Conservation (phyloP, 495 filamentous ascomycete genomes). For the Xylaria acuta region DNA sequence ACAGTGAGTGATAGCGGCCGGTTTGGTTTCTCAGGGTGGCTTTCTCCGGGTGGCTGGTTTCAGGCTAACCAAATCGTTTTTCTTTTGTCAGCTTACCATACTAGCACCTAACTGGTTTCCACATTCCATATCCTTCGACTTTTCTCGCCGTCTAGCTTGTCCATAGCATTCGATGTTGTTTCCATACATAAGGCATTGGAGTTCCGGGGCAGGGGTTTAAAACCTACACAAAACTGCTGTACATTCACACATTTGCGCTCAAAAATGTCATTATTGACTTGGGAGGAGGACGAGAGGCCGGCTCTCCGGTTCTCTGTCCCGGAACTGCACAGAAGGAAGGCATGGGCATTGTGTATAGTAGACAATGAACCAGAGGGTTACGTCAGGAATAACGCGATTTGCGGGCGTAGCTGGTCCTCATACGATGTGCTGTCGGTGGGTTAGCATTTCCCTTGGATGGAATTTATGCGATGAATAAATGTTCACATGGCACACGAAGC, state of each 20-base stretch:
- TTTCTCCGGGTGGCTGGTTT: background rate
- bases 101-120: background rate
- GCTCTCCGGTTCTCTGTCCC: background rate
- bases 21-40: background rate
- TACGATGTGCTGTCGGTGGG: background rate
- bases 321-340: background rate
- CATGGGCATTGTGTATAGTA: conserved; percentile 14
- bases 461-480: conserved; percentile 16
- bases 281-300: background rate
- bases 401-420: background rate
- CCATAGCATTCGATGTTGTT: conserved; percentile 21
- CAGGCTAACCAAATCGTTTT: conserved; percentile 7
- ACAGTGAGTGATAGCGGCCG: background rate
- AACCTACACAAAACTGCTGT: conserved; percentile 23
- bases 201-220: conserved; percentile 17
- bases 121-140: background rate
- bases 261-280: conserved; percentile 8
- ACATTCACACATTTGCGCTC: conserved; percentile 7
- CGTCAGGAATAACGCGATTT: background rate
- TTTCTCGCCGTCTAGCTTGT: conserved; percentile 21
- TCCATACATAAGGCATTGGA: conserved; percentile 20
- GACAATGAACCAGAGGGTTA: conserved; percentile 4
- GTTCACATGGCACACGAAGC: background rate
- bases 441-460: background rate
- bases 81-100: conserved; percentile 12